Evolutionary conservation across 2,329 filamentous ascomycete genomes (phyloP).

Genomic region (Bipolaris sorokiniana): DNA sequence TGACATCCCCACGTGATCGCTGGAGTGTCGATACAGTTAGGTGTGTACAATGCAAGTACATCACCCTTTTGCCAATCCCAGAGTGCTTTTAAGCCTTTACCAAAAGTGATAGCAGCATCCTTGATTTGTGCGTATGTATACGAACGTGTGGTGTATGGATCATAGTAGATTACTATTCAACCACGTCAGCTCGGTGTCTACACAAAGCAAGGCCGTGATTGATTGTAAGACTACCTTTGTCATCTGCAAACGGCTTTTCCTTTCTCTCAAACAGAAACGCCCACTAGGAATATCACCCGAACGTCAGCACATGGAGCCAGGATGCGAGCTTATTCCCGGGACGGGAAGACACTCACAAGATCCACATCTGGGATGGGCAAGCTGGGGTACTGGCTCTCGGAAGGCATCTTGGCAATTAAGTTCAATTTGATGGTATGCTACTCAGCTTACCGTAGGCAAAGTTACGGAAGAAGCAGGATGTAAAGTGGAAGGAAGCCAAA

Average conservation of each 20-base stretch:
- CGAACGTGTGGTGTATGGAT: conserved; percentile 69
- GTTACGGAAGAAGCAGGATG: conserved; percentile 9
- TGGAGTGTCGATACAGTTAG: conserved; percentile 82
- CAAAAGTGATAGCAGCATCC: conserved; percentile 73
- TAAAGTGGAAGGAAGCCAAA: conserved; percentile 13
- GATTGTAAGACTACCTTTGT: conserved; percentile 65
- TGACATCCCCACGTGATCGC: conserved; percentile 76
- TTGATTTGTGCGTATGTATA: conserved; percentile 76
- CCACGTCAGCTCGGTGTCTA: conserved; percentile 13
- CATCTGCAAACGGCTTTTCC: conserved; percentile 68
- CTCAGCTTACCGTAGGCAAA: not conserved
- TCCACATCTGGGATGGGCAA: conserved; percentile 76
- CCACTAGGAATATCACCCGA: conserved; percentile 56
- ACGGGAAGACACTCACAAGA: conserved; percentile 49
- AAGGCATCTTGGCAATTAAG: conserved; percentile 64
- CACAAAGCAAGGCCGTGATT: not conserved
- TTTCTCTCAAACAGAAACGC: conserved; percentile 75
- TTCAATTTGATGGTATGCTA: conserved; percentile 11
- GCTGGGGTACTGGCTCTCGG: conserved; percentile 68
- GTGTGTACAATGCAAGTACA: conserved; percentile 80
- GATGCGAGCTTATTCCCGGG: conserved; percentile 3
- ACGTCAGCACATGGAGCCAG: not conserved
- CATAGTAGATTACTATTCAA: conserved; percentile 73
- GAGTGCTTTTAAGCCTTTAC: conserved; percentile 73
- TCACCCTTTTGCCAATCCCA: conserved; percentile 85